Evolutionary conservation across 78 protist species (phyloP), one percentile per base, ranked within the genome.

Genomic region (Andalucia godoyi): DNA sequence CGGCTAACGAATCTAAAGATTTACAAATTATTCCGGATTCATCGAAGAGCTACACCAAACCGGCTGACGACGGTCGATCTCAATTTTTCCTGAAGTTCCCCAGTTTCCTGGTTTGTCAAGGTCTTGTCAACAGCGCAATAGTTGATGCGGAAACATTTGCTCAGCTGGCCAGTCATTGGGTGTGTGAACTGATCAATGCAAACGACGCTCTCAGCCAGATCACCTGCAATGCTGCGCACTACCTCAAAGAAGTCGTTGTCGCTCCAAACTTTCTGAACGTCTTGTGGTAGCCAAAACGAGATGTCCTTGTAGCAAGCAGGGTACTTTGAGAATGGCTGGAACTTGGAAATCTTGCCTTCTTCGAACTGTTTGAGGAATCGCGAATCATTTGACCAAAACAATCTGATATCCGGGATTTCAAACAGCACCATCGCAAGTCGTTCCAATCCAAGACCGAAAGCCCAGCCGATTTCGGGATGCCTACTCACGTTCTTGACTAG

Each of bases 371-470:
- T 1, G 46, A 27, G 50, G 63, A 91, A 91, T 33, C 96, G 72
- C 21, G 5, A 29, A 82, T 91, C 96, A 0, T 52, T 41, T 17
- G 78, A 65, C 96, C 96, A 91, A 70, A 91, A 91, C 74, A 91
- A 63, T n/a, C 96, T 84, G 51, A 91, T 85, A 75, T 91, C 96
- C 2, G 89, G 92, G 39, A 90, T 81, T 33, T 66, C 85, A 27
- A 80, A 90, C 18, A 83, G 57, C 6, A 77, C 77, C 94, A 91
- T 87, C n/a, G 96, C 96, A 21, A 88, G 43, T 4, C 96, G 74
- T 67, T 91, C 96, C 34, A 91, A 55, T n/a, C 95, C 95, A 18
- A 90, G 54, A 2, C 95, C 95, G 65, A 86, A 90, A 6, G 95
- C 95, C 90, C 91, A 90, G 23, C 86, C 92, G 41, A 73, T 33